Evolutionary conservation across 2,329 filamentous ascomycete species (phyloP).

Genomic region (Leptographium wingfieldii): DNA sequence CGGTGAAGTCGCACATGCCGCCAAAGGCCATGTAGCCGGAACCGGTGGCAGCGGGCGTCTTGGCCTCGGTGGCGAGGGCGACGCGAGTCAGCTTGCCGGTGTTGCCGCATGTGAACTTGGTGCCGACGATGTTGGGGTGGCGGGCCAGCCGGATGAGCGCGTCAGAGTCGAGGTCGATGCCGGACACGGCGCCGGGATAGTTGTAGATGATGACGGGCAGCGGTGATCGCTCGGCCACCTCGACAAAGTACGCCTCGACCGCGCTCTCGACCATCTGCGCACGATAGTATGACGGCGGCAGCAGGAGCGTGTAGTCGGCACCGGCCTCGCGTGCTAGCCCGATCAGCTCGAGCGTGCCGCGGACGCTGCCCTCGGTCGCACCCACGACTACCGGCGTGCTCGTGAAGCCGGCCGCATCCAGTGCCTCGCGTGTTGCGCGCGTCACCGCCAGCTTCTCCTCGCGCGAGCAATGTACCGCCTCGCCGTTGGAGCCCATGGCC

Average conservation of each 20-base stretch:
- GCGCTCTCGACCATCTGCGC: constrained; percentile 61
- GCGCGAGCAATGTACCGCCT: constrained; percentile 72
- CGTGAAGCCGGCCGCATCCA: constrained; percentile 67
- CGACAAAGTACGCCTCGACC: constrained; percentile 42
- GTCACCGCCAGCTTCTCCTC: constrained; percentile 68
- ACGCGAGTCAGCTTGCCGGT: constrained; percentile 82
- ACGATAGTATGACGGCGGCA: constrained; percentile 77
- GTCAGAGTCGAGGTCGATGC: constrained; percentile 84
- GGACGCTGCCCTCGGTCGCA: constrained; percentile 68
- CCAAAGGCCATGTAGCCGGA: constrained; percentile 75
- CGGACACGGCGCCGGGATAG: constrained; percentile 76
- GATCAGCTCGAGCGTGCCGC: constrained; percentile 65
- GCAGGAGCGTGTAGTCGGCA: constrained; percentile 66
- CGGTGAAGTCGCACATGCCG: constrained; percentile 77
- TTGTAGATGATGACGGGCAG: constrained; percentile 81
- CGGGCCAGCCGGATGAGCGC: constrained; percentile 66
- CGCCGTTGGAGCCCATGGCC: constrained; percentile 82
- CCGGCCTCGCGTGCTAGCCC: constrained; percentile 54
- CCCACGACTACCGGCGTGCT: constrained; percentile 72
- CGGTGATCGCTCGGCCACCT: constrained; percentile 62
- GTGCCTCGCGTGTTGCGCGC: constrained; percentile 63
- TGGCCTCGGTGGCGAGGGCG: constrained; percentile 57
- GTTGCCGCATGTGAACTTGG: constrained; percentile 87
- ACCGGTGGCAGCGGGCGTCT: constrained; percentile 46
- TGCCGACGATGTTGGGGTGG: constrained; percentile 76